Evolutionary conservation across 345 rosid species (phyloP).

Genomic region (Erodium maritimum): DNA sequence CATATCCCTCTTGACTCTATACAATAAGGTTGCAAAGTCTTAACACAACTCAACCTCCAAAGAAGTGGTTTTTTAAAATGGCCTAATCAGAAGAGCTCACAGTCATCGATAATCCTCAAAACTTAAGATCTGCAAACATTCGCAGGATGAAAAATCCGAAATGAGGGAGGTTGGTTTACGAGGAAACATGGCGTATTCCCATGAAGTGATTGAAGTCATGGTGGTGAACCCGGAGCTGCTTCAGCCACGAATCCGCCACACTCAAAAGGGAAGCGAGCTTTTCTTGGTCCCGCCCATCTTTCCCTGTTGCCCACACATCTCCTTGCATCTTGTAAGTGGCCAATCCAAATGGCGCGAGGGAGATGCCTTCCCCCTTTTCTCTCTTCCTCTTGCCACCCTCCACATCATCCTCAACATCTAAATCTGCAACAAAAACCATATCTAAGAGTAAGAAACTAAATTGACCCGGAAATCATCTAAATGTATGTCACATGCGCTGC

Average conservation of each 20-base stretch:
- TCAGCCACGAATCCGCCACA: constrained; percentile 98
- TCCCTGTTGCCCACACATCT: constrained; percentile 73
- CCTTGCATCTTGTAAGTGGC: constrained; percentile 99
- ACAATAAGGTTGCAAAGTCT: not conserved
- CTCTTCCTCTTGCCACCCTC: constrained; percentile 32
- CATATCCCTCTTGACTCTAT: not conserved
- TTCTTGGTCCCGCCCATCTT: constrained; percentile 69
- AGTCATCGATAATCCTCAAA: too few relatives aligned
- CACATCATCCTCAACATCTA: constrained; percentile 58
- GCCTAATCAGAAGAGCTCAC: not conserved
- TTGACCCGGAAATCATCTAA: too few relatives aligned
- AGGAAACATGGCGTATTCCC: constrained; percentile 57
- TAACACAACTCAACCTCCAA: not conserved
- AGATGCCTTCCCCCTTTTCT: constrained; percentile 53
- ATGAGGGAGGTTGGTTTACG: too few relatives aligned
- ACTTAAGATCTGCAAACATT: not conserved
- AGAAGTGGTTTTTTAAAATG: not conserved
- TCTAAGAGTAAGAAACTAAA: too few relatives aligned
- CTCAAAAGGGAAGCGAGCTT: constrained; percentile 67
- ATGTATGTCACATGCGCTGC: too few relatives aligned
- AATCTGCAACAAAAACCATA: constrained; percentile 31
- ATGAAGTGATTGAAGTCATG: constrained; percentile 90
- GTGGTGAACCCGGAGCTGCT: constrained; percentile 91
- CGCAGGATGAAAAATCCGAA: constrained; percentile 7
- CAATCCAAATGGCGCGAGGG: constrained; percentile 78